These are phyloP conservation scores for Termitomyces sp. DNA, from an alignment of 768 basidiomycete genomes.

Conservation along the genomic window DNA sequence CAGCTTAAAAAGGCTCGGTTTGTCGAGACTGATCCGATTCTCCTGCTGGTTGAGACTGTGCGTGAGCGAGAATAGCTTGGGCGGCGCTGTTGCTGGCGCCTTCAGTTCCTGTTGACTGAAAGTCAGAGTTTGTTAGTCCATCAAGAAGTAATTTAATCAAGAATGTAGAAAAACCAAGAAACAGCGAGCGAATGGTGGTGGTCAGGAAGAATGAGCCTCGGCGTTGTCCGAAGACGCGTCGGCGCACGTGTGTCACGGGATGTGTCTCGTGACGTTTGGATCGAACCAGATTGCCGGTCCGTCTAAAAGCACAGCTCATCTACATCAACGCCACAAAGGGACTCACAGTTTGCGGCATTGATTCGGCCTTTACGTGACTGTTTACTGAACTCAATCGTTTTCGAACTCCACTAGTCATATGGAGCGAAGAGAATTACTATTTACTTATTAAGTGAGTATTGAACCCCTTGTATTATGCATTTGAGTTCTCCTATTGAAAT, in stretches of 20 bases:
- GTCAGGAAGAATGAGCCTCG: not conserved
- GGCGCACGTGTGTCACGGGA: not conserved
- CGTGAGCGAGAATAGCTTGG: conserved; percentile 10
- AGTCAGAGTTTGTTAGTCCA: not conserved
- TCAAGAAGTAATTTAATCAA: not conserved
- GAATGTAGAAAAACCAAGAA: conserved; percentile 1
- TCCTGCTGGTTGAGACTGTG: conserved; percentile 13
- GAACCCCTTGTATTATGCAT: not conserved
- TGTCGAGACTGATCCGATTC: not conserved
- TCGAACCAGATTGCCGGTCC: no score
- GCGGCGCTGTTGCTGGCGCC: not conserved
- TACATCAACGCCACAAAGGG: not conserved
- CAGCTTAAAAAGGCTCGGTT: not conserved
- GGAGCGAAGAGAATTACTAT: not conserved
- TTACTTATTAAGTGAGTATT: not conserved
- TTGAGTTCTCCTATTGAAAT: not conserved
- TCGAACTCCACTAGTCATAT: not conserved
- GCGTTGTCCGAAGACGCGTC: not conserved
- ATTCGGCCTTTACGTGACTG: not conserved
- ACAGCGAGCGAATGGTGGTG: not conserved
- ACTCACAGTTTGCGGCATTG: no score
- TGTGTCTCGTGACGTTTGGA: not conserved
- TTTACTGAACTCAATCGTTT: not conserved
- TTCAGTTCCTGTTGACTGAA: not conserved
- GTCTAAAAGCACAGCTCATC: not conserved